Percentiles rank a stretch among this genome's conserved stretches.
phyloP scores from a whole-genome alignment of 2,329 filamentous ascomycete genomes.

The Helotiales sp. region DNA sequence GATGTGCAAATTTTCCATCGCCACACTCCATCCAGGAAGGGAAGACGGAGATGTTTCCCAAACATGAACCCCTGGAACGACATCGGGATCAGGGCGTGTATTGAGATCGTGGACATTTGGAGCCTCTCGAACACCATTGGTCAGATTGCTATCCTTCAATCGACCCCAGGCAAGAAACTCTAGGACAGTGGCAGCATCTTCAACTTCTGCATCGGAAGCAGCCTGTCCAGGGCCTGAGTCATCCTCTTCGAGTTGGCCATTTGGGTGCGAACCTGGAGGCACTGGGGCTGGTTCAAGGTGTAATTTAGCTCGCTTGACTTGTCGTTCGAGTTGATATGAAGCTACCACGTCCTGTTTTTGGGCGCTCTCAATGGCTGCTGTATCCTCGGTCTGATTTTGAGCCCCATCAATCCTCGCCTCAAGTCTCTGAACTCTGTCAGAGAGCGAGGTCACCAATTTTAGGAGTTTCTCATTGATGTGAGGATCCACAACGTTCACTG shows the following conservation, averaged over 20 bases:
- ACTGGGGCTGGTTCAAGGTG: background rate
- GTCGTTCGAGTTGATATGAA: conserved; percentile 12
- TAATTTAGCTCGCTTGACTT: conserved; percentile 19
- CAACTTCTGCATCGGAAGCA: conserved; percentile 33
- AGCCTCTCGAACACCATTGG: conserved; percentile 20
- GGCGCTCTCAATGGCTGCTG: background rate
- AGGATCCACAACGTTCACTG: conserved; percentile 1
- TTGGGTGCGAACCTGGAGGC: background rate
- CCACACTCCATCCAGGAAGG: conserved; percentile 8
- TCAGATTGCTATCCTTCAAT: conserved; percentile 40
- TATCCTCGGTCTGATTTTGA: background rate
- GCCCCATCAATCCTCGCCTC: conserved; percentile 18
- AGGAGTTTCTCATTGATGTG: conserved; percentile 20
- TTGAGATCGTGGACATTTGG: conserved; percentile 7
- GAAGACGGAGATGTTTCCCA: conserved; percentile 19
- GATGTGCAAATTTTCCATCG: conserved; percentile 14
- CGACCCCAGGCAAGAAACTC: conserved; percentile 51
- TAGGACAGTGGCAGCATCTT: conserved; percentile 46
- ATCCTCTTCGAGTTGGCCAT: conserved; percentile 2
- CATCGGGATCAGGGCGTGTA: conserved; percentile 20
- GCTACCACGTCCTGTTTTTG: background rate
- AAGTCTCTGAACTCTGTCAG: conserved; percentile 18
- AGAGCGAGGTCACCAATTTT: conserved; percentile 20
- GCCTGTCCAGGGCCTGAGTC: conserved; percentile 14
- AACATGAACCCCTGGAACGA: conserved; percentile 8